Evolutionary conservation across 2,329 filamentous ascomycete species (phyloP).

Genomic region (Ophiosphaerella korrae): DNA sequence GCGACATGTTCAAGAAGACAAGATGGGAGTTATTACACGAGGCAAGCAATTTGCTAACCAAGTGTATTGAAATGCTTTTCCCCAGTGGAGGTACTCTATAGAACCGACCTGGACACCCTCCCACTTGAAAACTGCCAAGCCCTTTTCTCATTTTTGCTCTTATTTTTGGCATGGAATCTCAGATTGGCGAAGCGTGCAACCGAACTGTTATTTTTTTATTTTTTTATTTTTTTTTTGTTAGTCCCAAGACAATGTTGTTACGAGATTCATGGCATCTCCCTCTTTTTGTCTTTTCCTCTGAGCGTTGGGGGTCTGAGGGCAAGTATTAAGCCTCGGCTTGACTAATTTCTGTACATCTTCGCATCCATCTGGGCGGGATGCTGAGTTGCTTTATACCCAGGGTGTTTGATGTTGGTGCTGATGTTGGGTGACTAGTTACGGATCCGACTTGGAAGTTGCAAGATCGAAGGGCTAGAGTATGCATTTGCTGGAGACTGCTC

Average conservation of each 20-base stretch:
- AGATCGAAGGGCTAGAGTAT: not conserved
- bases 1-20: constrained; percentile 79
- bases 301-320: too few relatives aligned
- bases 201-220: too few relatives aligned
- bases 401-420: not conserved
- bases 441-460: too few relatives aligned
- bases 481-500: too few relatives aligned
- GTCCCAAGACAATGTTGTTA: not conserved
- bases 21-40: constrained; percentile 93
- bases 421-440: not conserved
- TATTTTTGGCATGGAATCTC: constrained; percentile 2
- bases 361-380: constrained; percentile 4
- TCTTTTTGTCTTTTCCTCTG: not conserved
- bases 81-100: constrained; percentile 23
- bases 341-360: constrained; percentile 7
- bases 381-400: constrained; percentile 8
- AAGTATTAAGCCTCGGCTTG: not conserved
- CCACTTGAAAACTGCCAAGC: too few relatives aligned
- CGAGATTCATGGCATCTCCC: not conserved
- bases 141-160: not conserved
- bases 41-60: constrained; percentile 77
- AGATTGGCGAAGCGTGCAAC: constrained; percentile 2
- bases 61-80: constrained; percentile 72
- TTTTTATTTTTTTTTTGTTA: not conserved
- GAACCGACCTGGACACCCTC: too few relatives aligned